phyloP scores from a whole-genome alignment of 2,329 filamentous ascomycete genomes.

The Phialophora macrospora region DNA sequence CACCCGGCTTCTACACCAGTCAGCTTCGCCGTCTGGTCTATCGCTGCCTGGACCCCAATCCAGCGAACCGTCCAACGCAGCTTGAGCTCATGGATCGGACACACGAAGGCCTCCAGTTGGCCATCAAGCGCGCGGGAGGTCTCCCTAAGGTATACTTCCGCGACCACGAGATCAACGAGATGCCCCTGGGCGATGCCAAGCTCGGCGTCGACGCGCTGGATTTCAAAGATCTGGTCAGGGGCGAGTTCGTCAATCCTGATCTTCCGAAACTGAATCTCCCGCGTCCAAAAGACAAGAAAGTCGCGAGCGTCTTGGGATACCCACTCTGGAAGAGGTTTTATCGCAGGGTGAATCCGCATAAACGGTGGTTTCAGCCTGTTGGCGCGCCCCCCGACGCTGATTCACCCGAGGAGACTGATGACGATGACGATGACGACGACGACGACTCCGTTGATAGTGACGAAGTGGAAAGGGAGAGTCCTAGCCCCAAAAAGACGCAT shows the following conservation, averaged over 20 bases:
- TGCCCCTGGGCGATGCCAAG: conserved; percentile 25
- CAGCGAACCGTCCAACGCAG: conserved; percentile 28
- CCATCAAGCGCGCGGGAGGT: conserved; percentile 9
- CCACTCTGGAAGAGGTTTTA: conserved; percentile 20
- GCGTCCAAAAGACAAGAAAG: conserved; percentile 1
- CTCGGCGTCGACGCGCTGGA: background rate
- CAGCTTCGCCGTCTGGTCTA: conserved; percentile 25
- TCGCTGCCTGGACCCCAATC: conserved; percentile 31
- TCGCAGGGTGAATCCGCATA: background rate
- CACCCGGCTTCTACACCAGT: conserved; percentile 24
- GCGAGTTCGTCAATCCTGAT: conserved; percentile 29
- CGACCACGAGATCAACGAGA: conserved; percentile 35
- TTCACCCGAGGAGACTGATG: background rate
- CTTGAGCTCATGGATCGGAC: conserved; percentile 28
- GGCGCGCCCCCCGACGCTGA: background rate
- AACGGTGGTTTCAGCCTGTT: conserved; percentile 16
- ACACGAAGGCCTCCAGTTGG: conserved; percentile 18
- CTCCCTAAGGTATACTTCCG: conserved; percentile 27
- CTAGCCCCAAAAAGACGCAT: no score
- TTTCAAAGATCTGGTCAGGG: conserved; percentile 2
- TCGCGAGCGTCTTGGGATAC: background rate
- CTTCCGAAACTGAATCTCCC: conserved; percentile 20
- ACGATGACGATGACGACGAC: conserved; percentile 9
- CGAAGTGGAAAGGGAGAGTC: background rate
- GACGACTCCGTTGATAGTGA: background rate